Evolutionary conservation across 495 filamentous ascomycete genomes (phyloP), one percentile per base, ranked within the genome.

Genomic region (Penicillium turbatum): DNA sequence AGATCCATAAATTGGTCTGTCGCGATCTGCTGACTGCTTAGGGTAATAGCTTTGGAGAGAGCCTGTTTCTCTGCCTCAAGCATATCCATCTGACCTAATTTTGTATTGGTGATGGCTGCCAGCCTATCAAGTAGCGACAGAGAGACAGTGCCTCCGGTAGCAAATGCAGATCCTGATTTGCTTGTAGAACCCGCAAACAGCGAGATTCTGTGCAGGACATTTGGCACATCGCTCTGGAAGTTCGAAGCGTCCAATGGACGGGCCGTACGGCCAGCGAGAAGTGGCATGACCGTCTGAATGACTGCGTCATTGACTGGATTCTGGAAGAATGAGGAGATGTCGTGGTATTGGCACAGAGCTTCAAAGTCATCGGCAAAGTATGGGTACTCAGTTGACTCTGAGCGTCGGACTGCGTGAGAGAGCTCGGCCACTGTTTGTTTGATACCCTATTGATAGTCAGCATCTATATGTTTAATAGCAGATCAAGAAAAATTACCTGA

Each of bases 311-410:
- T 52, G 15, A 37, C 47, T 52, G 63, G 43, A 17, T 55, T 48
- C 36, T 49, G 31, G 32, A 56, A 51, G 19, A 66, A 27, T 1
- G 60, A 60, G 16, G 68, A 62, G 8, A 79, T 61, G 50, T 79
- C 73, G n/a, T 79, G 69, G 51, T 82, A 84, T 63, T 89, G 82
- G 61, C 85, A 78, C 34, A 91, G 60, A 3, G 76, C 71, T 62
- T 89, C 86, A 55, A 90, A 90, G 51, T 85, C 77, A 9, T 68
- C 56, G 10, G 77, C 70, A 55, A 92, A 86, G 59, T 77, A 69
- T 47, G 76, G 59, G 48, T 63, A 45, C 60, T 61, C 78, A 52
- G 31, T 69, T 53, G 53, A 65, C 27, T 74, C 74, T 15, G 65
- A 68, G 21, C 64, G 62, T 53, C 71, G 65, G 15, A 73, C 65